phyloP scores from a whole-genome alignment of 2,329 filamentous ascomycete species.

The Magnaporthiopsis rhizophila region DNA sequence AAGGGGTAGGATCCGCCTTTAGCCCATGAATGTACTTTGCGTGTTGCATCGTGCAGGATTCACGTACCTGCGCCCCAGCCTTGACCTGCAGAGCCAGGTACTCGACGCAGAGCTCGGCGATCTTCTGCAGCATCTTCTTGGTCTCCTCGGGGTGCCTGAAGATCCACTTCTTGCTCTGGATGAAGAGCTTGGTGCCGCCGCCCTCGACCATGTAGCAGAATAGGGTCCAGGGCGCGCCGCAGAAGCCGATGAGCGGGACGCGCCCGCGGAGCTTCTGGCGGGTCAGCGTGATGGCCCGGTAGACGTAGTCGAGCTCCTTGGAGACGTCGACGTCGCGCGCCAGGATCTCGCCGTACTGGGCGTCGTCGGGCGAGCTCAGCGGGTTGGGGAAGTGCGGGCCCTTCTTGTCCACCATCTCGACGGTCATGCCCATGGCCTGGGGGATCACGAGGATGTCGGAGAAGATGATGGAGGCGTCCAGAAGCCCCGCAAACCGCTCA shows the following conservation, averaged over 20 bases:
- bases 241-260: slow-evolving; percentile 93
- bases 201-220: slow-evolving; percentile 99
- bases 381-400: slow-evolving; percentile 90
- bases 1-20: too few relatives aligned
- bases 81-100: slow-evolving; percentile 87
- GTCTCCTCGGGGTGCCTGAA: slow-evolving; percentile 79
- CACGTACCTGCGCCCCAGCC: slow-evolving; percentile 74
- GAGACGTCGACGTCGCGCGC: slow-evolving; percentile 74
- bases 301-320: slow-evolving; percentile 84
- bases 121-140: slow-evolving; percentile 79
- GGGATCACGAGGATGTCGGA: slow-evolving; percentile 97
- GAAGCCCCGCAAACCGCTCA: slow-evolving; percentile 79
- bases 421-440: slow-evolving; percentile 96
- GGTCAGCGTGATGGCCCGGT: slow-evolving; percentile 88
- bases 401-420: slow-evolving; percentile 97
- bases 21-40: background rate
- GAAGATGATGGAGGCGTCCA: slow-evolving; percentile 98
- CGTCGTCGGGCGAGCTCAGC: slow-evolving; percentile 68
- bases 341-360: slow-evolving; percentile 74
- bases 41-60: slow-evolving; percentile 4
- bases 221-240: slow-evolving; percentile 92
- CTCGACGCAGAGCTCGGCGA: slow-evolving; percentile 89
- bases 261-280: slow-evolving; percentile 78
- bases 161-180: slow-evolving; percentile 92
- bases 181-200: slow-evolving; percentile 90